Percentiles rank a stretch among this genome's conserved stretches.
Conservation (phyloP, 1,284 basidiomycete genomes). For the Cryptococcus wingfieldii region DNA sequence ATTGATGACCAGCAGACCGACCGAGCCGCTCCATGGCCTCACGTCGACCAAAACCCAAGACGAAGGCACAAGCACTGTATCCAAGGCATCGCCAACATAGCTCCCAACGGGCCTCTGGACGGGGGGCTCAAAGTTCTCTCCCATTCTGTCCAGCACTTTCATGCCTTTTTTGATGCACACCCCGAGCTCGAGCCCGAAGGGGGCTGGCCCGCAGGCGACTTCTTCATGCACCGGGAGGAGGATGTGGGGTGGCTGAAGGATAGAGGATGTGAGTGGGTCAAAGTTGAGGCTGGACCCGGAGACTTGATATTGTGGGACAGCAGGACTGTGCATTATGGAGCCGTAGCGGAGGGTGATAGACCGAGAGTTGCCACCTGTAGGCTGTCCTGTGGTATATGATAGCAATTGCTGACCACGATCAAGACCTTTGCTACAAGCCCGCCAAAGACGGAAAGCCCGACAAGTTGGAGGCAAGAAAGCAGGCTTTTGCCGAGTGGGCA, state of each 20-base stretch:
- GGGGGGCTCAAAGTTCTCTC: conserved; percentile 48
- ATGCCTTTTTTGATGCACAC: conserved; percentile 32
- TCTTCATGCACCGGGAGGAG: conserved; percentile 25
- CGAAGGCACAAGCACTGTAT: conserved; percentile 40
- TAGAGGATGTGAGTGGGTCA: conserved; percentile 30
- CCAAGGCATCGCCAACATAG: conserved; percentile 47
- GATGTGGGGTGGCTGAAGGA: conserved; percentile 33
- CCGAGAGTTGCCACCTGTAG: neutral
- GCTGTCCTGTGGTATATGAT: neutral
- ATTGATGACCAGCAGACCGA: conserved; percentile 24
- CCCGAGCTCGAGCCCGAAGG: neutral
- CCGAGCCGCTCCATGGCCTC: conserved; percentile 39
- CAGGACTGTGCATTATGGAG: conserved; percentile 20
- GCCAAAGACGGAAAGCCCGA: conserved; percentile 24
- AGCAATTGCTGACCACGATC: neutral
- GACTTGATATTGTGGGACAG: conserved; percentile 33
- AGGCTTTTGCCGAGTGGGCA: conserved; percentile 21
- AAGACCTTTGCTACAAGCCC: conserved; percentile 45
- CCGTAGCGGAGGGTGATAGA: conserved; percentile 12
- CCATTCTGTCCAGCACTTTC: conserved; percentile 6
- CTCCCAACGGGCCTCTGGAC: conserved; percentile 31
- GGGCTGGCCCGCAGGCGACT: neutral
- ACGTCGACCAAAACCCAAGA: conserved; percentile 45
- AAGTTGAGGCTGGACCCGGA: conserved; percentile 29
- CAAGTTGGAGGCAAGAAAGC: conserved; percentile 18